Evolutionary conservation across 305 asterid genomes (phyloP).

Genomic region (Solanum hybrid): DNA sequence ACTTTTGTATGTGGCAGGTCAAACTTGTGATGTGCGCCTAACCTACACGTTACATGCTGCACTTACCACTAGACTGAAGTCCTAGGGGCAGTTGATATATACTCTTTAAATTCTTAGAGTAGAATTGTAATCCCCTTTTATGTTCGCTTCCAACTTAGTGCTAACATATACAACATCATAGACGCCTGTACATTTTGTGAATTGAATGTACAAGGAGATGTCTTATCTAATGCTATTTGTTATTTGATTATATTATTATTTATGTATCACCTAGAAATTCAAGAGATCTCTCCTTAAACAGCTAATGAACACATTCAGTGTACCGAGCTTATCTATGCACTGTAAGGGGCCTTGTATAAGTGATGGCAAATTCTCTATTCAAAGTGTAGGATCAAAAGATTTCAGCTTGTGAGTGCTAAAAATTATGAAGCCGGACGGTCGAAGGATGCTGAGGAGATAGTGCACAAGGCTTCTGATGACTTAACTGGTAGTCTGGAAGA

Average conservation of each 20-base stretch:
- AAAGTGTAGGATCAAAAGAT: constrained; percentile 32
- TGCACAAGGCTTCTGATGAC: constrained; percentile 18
- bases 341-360: not conserved
- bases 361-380: not conserved
- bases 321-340: not conserved
- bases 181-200: not conserved
- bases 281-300: not conserved
- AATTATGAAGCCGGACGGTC: constrained; percentile 17
- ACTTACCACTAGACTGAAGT: not conserved
- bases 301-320: not conserved
- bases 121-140: not conserved
- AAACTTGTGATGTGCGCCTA: not conserved
- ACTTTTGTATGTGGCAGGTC: not conserved
- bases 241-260: not conserved
- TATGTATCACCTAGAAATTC: not conserved
- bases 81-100: not conserved
- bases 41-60: not conserved
- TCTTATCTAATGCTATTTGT: not conserved
- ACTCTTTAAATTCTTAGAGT: not conserved
- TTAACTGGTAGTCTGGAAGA: constrained; percentile 16
- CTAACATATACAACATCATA: not conserved
- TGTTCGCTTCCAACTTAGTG: not conserved
- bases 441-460: constrained; percentile 21
- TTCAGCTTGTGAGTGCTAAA: constrained; percentile 27
- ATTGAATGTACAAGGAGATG: not conserved